phyloP scores from a whole-genome alignment of 192 early-diverging fungal species.

The Backusella circina region DNA sequence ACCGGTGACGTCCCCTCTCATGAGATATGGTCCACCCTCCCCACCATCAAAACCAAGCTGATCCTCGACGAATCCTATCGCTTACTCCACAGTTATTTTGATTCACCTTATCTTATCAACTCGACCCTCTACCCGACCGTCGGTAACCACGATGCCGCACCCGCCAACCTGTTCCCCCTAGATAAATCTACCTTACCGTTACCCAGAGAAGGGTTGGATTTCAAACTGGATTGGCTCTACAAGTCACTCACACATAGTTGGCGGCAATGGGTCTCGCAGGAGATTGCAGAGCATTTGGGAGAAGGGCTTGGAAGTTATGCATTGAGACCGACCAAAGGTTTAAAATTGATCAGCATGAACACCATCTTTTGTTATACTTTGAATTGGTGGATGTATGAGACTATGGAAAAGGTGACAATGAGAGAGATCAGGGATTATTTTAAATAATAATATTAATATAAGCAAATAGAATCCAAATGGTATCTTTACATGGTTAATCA shows the following conservation, averaged over 20 bases:
- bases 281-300: slow-evolving; percentile 20
- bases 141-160: slow-evolving; percentile 54
- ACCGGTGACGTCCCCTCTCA: slow-evolving; percentile 56
- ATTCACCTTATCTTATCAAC: slow-evolving; percentile 25
- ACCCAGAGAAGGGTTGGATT: slow-evolving; percentile 1
- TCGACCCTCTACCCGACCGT: slow-evolving; percentile 42
- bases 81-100: slow-evolving; percentile 30
- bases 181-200: slow-evolving; percentile 1
- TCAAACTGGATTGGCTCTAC: slow-evolving; percentile 44
- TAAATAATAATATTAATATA: no score
- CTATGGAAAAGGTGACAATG: slow-evolving; percentile 23
- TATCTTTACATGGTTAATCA: slow-evolving; percentile 46
- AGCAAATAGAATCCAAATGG: slow-evolving; percentile 46
- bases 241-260: slow-evolving; percentile 41
- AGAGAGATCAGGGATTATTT: no score
- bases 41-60: slow-evolving; percentile 33
- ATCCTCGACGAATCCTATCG: slow-evolving; percentile 36
- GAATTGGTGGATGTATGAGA: slow-evolving; percentile 50
- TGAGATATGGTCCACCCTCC: slow-evolving; percentile 44
- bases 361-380: slow-evolving; percentile 58
- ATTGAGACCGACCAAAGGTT: slow-evolving; percentile 36
- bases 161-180: slow-evolving; percentile 38
- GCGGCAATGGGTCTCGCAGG: slow-evolving; percentile 39
- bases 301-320: slow-evolving; percentile 48
- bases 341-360: slow-evolving; percentile 51